Conservation (phyloP, 208 protist genomes). For the Phytomonas sp. region DNA sequence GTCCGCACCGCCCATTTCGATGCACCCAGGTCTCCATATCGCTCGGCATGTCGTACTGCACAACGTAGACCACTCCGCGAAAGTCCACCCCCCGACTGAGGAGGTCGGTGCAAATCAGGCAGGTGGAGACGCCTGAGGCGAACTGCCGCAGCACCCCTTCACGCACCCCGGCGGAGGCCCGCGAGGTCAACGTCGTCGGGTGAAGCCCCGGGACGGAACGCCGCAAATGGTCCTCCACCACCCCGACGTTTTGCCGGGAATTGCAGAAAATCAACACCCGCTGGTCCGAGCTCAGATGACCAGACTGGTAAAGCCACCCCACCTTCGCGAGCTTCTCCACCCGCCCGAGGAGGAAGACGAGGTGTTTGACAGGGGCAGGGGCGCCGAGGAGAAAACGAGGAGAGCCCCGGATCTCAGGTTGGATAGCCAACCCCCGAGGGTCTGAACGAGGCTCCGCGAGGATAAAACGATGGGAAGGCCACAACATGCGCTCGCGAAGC, state of each 20-base stretch:
- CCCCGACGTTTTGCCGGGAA: constrained; percentile 74
- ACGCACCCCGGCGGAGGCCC: constrained; percentile 40
- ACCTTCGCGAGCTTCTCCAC: constrained; percentile 71
- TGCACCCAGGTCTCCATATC: constrained; percentile 96
- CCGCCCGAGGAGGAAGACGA: constrained; percentile 59
- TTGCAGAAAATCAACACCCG: constrained; percentile 84
- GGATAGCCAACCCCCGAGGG: constrained; percentile 17
- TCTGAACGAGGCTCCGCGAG: constrained; percentile 41
- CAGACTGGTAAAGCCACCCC: constrained; percentile 56
- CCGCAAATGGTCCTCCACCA: constrained; percentile 50
- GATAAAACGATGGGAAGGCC: constrained; percentile 76
- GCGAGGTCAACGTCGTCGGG: constrained; percentile 58
- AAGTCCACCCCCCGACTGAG: constrained; percentile 97
- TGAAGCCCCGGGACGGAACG: constrained; percentile 31
- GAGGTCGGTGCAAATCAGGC: constrained; percentile 97
- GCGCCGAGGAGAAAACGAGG: neutral
- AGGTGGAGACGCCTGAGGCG: constrained; percentile 73
- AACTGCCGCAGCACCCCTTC: constrained; percentile 88
- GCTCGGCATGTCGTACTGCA: constrained; percentile 96
- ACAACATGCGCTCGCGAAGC: constrained; percentile 58
- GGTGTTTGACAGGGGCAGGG: constrained; percentile 17
- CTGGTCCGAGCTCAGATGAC: constrained; percentile 50
- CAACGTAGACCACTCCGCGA: constrained; percentile 93
- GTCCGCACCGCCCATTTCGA: constrained; percentile 92
- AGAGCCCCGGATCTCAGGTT: neutral